Evolutionary conservation across 768 basidiomycete species (phyloP), one percentile per base, ranked within the genome.

Genomic region (Rubroboletus satanas): DNA sequence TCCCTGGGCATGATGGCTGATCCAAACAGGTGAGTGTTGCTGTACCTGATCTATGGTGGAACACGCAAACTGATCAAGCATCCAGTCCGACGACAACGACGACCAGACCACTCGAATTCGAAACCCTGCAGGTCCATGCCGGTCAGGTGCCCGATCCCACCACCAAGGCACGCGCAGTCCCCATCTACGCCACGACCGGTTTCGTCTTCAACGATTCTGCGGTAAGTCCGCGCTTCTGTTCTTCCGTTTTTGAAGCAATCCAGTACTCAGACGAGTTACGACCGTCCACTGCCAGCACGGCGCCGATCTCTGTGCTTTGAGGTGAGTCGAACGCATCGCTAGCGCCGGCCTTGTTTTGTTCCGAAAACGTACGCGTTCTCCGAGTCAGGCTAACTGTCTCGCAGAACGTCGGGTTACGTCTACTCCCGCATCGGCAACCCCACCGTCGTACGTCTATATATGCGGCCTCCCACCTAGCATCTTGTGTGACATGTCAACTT

Each of bases 51-150:
- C 15, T 9, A 3, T 21, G 28, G 28, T 2, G 35, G 18, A 17
- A 35, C 36, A 17, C 1, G 15, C 42, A 31, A 37, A n/a, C 18
- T 12, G 18, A 39, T n/a, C 17, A 21, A 10, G 12, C 23, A 5
- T 4, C 10, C 12, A n/a, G 5, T 31, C 9, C 15, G 29, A 32
- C 1, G 18, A 17, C 9, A 17, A 49, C 21, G 33, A 12, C 17
- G 17, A 33, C 3, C 18, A 71, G 74, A 56, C 66, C 66, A 1
- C 78, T 79, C 31, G 79, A 83, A 57, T 85, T 84, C 58, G 83
- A 85, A 61, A 85, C 84, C 1, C 63, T 83, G 18, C 80, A 85
- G 68, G 71, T 87, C 14, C 84, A 86, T 55, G 84, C 82, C 5
- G 85, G 84, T 2, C 80, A 83, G 51, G 68, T 68, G 4, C 71